Conservation (phyloP, 805 yeast genomes). For the Cyberlindnera amylophila region DNA sequence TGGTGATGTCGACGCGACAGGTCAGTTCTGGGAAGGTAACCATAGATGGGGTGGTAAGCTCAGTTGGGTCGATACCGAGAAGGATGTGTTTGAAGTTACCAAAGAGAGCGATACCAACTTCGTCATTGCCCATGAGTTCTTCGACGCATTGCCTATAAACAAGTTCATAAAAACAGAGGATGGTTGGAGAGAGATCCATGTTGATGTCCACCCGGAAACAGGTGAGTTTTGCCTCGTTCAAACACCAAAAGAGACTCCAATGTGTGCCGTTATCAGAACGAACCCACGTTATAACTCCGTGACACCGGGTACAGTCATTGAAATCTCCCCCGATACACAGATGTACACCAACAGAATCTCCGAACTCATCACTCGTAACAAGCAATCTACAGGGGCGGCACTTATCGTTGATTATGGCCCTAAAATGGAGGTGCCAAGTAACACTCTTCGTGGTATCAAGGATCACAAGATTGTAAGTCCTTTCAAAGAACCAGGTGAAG, state of each 20-base stretch:
- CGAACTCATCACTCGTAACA: slow-evolving; percentile 33
- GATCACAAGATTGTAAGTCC: slow-evolving; percentile 74
- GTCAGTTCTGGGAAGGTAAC: slow-evolving; percentile 15
- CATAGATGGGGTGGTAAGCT: slow-evolving; percentile 47
- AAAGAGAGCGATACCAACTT: slow-evolving; percentile 43
- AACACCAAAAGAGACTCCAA: slow-evolving; percentile 57
- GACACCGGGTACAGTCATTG: slow-evolving; percentile 57
- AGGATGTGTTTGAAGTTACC: slow-evolving; percentile 33
- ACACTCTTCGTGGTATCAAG: slow-evolving; percentile 69
- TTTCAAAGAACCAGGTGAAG: slow-evolving; percentile 69
- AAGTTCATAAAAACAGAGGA: slow-evolving; percentile 55
- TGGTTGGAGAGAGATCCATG: slow-evolving; percentile 79
- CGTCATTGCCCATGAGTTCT: slow-evolving; percentile 80
- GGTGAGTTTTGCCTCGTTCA: slow-evolving; percentile 50
- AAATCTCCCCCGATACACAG: slow-evolving; percentile 72
- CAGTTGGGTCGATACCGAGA: slow-evolving; percentile 58
- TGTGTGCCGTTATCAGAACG: slow-evolving; percentile 52
- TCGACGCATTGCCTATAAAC: slow-evolving; percentile 80
- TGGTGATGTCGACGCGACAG: slow-evolving; percentile 34
- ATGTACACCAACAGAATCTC: slow-evolving; percentile 52
- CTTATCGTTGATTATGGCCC: slow-evolving; percentile 80
- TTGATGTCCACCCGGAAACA: slow-evolving; percentile 41
- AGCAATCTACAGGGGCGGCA: slow-evolving; percentile 53
- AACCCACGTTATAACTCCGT: slow-evolving; percentile 48
- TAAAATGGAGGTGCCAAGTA: slow-evolving; percentile 56